Evolutionary conservation across 495 filamentous ascomycete species (phyloP).

Genomic region (Penicillium paradoxum): DNA sequence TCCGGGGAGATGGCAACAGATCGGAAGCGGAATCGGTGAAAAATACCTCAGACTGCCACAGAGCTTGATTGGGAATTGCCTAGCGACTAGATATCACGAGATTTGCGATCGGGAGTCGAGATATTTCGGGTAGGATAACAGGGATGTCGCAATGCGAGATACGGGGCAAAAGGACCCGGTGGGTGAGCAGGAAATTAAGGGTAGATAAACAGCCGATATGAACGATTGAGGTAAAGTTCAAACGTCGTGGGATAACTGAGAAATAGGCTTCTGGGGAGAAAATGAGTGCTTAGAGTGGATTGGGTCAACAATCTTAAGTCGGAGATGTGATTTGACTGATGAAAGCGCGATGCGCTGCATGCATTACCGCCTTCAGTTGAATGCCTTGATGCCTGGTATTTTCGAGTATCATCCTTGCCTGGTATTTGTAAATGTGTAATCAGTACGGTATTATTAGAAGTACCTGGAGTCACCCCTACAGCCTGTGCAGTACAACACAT

Average conservation of each 20-base stretch:
- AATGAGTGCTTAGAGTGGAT: neutral
- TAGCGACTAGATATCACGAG: neutral
- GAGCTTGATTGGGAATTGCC: neutral
- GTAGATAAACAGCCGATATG: neutral
- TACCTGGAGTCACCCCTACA: too few relatives aligned
- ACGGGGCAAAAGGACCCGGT: neutral
- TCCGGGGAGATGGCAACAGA: neutral
- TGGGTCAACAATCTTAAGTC: conserved; percentile 6
- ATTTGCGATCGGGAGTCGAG: neutral
- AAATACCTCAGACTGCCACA: neutral
- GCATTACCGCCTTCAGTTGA: conserved; percentile 19
- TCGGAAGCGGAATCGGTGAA: neutral
- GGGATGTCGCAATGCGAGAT: conserved; percentile 8
- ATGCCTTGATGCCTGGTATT: conserved; percentile 23
- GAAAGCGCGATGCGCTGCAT: conserved; percentile 29
- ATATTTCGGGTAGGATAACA: neutral
- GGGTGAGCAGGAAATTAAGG: neutral
- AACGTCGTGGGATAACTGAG: neutral
- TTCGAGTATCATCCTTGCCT: neutral
- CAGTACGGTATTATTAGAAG: too few relatives aligned
- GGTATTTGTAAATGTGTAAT: too few relatives aligned
- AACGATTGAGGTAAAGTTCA: neutral
- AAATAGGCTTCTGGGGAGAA: neutral
- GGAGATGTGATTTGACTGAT: conserved; percentile 12
- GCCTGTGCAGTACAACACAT: too few relatives aligned